phyloP scores from a whole-genome alignment of 768 basidiomycete species.

The Cytidiella melzeri region DNA sequence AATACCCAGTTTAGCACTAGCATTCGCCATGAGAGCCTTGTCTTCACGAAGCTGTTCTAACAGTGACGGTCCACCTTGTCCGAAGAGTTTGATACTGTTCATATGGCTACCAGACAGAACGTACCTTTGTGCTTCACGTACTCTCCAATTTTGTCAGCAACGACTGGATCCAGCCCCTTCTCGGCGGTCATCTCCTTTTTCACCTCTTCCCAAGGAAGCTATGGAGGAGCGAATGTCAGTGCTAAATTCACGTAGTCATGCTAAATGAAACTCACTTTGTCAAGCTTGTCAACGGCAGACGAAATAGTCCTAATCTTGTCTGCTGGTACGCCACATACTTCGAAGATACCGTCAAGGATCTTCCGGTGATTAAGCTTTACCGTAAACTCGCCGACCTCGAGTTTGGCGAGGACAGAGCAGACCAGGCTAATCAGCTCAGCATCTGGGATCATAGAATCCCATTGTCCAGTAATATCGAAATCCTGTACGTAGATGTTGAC shows the following conservation, averaged over 20 bases:
- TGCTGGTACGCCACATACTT: constrained; percentile 87
- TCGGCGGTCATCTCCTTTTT: constrained; percentile 96
- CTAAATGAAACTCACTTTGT: constrained; percentile 58
- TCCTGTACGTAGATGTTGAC: constrained; percentile 49
- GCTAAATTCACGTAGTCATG: background rate
- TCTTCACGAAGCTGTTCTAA: constrained; percentile 67
- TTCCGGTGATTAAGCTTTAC: constrained; percentile 97
- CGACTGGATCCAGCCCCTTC: constrained; percentile 74
- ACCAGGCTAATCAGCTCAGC: constrained; percentile 82
- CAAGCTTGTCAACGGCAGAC: constrained; percentile 96
- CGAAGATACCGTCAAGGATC: constrained; percentile 94
- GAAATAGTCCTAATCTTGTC: constrained; percentile 91
- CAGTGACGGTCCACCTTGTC: constrained; percentile 62
- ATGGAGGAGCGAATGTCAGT: background rate
- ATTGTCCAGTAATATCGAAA: constrained; percentile 87
- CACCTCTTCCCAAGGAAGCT: constrained; percentile 89
- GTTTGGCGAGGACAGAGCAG: constrained; percentile 70
- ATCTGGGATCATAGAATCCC: constrained; percentile 98
- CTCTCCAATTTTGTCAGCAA: constrained; percentile 93
- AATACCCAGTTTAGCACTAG: constrained; percentile 74
- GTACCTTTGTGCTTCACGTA: constrained; percentile 93
- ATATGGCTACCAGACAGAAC: constrained; percentile 4
- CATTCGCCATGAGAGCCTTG: constrained; percentile 56
- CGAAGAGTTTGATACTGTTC: constrained; percentile 26
- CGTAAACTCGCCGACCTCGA: constrained; percentile 92